Conservation (phyloP, 2,329 filamentous ascomycete species). For the Colletotrichum caudatum region DNA sequence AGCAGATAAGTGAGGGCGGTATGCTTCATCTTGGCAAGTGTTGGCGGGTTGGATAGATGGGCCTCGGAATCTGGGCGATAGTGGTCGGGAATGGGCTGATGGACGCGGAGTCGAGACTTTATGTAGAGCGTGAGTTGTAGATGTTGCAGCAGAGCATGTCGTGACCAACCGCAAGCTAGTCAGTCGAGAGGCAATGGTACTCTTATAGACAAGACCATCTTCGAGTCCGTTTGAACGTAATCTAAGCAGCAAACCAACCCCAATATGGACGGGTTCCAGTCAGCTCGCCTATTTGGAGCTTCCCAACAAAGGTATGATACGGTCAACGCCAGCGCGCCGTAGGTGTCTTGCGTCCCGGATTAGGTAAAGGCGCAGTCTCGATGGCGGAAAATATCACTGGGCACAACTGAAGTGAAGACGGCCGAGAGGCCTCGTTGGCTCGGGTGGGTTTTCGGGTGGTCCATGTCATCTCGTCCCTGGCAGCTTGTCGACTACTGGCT, state of each 20-base stretch:
- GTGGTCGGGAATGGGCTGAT: not conserved
- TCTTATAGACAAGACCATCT: constrained; percentile 25
- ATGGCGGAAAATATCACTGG: constrained; percentile 9
- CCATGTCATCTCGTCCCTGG: constrained; percentile 7
- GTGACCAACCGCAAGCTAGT: not conserved
- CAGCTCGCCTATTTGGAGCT: not conserved
- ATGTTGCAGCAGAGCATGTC: not conserved
- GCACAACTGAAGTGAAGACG: not conserved
- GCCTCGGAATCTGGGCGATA: not conserved
- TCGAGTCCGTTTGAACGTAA: not conserved
- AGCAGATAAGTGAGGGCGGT: constrained; percentile 46
- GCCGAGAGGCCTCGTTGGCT: not conserved
- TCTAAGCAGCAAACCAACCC: not conserved
- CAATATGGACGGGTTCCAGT: not conserved
- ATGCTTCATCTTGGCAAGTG: constrained; percentile 49
- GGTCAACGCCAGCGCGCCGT: constrained; percentile 2
- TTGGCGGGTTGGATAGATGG: not conserved
- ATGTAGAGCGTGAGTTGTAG: not conserved
- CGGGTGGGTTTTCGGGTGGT: not conserved
- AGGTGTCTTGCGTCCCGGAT: constrained; percentile 35
- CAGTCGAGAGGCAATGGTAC: not conserved
- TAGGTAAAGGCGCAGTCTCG: constrained; percentile 3
- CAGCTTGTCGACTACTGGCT: constrained; percentile 2
- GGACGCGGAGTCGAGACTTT: not conserved
- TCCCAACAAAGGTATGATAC: constrained; percentile 14